Evolutionary conservation across 2,329 filamentous ascomycete species (phyloP).

Genomic region (Colletotrichum somersetense): DNA sequence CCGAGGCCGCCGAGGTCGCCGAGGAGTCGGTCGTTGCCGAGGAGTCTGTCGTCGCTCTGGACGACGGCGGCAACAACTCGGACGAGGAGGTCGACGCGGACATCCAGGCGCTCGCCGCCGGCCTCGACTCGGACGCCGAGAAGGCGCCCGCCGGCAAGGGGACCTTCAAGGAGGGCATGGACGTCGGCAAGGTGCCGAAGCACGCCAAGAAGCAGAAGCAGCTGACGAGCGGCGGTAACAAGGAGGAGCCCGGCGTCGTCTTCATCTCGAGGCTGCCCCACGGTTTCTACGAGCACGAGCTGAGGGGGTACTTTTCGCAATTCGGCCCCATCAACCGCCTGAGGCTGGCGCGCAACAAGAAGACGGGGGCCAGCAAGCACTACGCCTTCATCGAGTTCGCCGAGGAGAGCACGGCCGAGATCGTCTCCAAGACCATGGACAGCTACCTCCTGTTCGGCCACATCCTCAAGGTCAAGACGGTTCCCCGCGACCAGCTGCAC

Average conservation of each 20-base stretch:
- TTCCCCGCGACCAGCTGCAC: constrained; percentile 83
- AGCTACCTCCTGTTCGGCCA: constrained; percentile 97
- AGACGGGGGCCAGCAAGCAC: constrained; percentile 92
- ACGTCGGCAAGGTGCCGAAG: constrained; percentile 65
- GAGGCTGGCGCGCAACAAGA: constrained; percentile 84
- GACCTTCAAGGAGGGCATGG: constrained; percentile 62
- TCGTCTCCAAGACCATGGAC: constrained; percentile 96
- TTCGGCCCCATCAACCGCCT: constrained; percentile 86
- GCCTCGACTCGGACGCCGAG: constrained; percentile 60
- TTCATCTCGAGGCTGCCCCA: constrained; percentile 93
- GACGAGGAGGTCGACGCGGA: constrained; percentile 58
- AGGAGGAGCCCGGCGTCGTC: constrained; percentile 79
- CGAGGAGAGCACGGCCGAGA: constrained; percentile 82
- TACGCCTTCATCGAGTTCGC: constrained; percentile 95
- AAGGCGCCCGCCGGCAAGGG: constrained; percentile 50
- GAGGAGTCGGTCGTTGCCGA: constrained; percentile 1
- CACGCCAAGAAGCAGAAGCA: constrained; percentile 59
- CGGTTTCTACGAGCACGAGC: constrained; percentile 96
- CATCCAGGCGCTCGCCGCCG: constrained; percentile 58
- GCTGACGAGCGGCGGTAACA: constrained; percentile 46
- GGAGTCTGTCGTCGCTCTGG: constrained; percentile 43
- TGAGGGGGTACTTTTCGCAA: constrained; percentile 93
- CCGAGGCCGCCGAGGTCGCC: constrained; percentile 41
- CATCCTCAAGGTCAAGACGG: constrained; percentile 86
- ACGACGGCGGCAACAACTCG: constrained; percentile 51